Conservation (phyloP, 176 grass and related monocot genomes). For the Paspalum vaginatum region DNA sequence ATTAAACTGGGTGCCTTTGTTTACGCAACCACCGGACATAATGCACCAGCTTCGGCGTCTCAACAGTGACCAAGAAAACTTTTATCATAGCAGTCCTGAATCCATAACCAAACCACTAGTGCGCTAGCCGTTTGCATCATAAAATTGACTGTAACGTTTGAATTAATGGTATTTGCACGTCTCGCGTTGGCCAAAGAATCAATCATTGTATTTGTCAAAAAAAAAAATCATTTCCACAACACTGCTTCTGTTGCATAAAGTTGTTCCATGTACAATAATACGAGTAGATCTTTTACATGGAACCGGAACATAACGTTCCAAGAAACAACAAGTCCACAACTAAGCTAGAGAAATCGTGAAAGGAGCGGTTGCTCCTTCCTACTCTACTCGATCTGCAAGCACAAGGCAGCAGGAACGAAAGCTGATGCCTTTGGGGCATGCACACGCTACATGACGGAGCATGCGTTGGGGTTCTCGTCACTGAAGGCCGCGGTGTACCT, state of each 20-base stretch:
- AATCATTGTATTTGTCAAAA: neutral
- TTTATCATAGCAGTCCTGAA: too few relatives aligned
- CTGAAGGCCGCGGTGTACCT: slow-evolving; percentile 72
- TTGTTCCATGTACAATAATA: too few relatives aligned
- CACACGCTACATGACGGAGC: slow-evolving; percentile 59
- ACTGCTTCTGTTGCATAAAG: neutral
- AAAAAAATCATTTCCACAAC: neutral
- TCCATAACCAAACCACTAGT: too few relatives aligned
- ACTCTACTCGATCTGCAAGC: too few relatives aligned
- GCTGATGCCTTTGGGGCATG: too few relatives aligned
- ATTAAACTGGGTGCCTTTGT: neutral
- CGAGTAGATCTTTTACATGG: neutral
- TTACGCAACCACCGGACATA: neutral
- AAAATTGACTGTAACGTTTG: too few relatives aligned
- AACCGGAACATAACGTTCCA: neutral
- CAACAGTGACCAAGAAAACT: neutral
- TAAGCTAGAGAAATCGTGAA: too few relatives aligned
- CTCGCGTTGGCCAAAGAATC: neutral
- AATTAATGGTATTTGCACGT: too few relatives aligned
- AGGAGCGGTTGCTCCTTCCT: too few relatives aligned
- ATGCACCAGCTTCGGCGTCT: neutral
- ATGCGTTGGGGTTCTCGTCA: slow-evolving; percentile 91
- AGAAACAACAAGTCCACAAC: neutral
- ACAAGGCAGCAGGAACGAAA: too few relatives aligned
- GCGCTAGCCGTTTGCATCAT: too few relatives aligned